These are phyloP conservation scores for Chlamydomonas schloesseri DNA, from an alignment of 139 green algal genomes.

Conservation along the genomic window DNA sequence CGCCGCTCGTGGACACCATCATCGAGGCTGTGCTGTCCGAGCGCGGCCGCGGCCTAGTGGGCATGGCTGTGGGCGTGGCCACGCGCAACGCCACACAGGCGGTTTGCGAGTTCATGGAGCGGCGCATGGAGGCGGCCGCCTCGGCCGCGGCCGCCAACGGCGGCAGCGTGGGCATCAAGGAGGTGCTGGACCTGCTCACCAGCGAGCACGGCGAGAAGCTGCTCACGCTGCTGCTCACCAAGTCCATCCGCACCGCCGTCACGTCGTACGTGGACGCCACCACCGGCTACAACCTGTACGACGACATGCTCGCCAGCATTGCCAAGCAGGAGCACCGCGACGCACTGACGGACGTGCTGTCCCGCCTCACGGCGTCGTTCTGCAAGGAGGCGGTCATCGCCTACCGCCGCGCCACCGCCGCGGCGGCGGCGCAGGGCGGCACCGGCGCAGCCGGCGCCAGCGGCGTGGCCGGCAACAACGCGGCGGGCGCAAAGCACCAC, in stretches of 20 bases:
- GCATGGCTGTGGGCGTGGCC: conserved; percentile 56
- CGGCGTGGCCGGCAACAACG: conserved; percentile 6
- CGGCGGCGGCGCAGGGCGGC: neutral
- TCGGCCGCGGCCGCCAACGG: neutral
- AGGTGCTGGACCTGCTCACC: conserved; percentile 41
- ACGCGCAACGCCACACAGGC: conserved; percentile 53
- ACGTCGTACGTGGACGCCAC: conserved; percentile 57
- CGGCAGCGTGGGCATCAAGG: neutral
- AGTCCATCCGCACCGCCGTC: conserved; percentile 54
- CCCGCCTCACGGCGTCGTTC: conserved; percentile 50
- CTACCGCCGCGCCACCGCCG: conserved; percentile 10
- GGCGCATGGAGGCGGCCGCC: conserved; percentile 30
- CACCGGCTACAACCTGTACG: conserved; percentile 56
- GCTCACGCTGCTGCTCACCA: conserved; percentile 59
- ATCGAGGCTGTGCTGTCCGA: conserved; percentile 59
- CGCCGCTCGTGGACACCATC: conserved; percentile 41
- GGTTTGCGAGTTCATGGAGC: conserved; percentile 57
- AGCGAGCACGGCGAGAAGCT: conserved; percentile 55
- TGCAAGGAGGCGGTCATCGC: conserved; percentile 41
- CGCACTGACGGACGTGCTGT: conserved; percentile 52
- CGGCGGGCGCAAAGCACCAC: neutral
- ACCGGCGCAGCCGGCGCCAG: neutral
- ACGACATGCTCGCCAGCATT: conserved; percentile 54
- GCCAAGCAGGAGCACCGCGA: conserved; percentile 52
- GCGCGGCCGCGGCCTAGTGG: conserved; percentile 47